These are phyloP conservation scores for Trichoderma gamsii DNA, from an alignment of 495 filamentous ascomycete genomes.

Conservation along the genomic window DNA sequence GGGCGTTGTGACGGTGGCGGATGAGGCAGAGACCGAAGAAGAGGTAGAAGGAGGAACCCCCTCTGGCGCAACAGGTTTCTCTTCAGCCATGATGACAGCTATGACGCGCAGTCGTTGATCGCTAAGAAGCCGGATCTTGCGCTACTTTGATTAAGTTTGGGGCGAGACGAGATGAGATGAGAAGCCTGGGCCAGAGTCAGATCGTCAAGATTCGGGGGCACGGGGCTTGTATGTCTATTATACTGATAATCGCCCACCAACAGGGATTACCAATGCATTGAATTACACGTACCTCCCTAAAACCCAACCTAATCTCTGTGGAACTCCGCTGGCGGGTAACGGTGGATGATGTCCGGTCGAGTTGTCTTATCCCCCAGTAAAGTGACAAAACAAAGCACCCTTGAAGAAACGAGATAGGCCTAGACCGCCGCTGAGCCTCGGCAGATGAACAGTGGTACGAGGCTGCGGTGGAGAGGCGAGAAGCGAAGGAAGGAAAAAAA, in stretches of 20 bases:
- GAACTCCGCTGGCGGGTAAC: constrained; percentile 3
- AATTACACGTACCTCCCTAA: constrained; percentile 6
- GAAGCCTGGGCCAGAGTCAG: constrained; percentile 4
- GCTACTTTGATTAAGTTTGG: neutral
- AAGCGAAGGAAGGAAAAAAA: neutral
- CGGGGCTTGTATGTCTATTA: constrained; percentile 3
- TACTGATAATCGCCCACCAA: neutral
- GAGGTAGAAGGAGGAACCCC: neutral
- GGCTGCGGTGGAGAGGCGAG: neutral
- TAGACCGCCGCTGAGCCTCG: constrained; percentile 8
- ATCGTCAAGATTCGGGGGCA: neutral
- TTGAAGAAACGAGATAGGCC: neutral
- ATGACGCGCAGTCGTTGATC: neutral
- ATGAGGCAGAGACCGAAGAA: constrained; percentile 12
- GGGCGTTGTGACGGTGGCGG: constrained; percentile 12
- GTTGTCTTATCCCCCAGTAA: neutral
- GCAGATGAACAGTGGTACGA: neutral
- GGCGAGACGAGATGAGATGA: neutral
- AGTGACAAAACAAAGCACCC: neutral
- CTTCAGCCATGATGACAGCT: neutral
- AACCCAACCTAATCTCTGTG: constrained; percentile 5
- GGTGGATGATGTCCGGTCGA: neutral
- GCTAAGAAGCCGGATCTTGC: neutral
- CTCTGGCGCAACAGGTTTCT: neutral
- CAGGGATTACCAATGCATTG: neutral